A percentile compares a stretch with the other conserved stretches of the same genome.
phyloP scores from a whole-genome alignment of 495 filamentous ascomycete genomes.

The Ascodesmis nigricans region DNA sequence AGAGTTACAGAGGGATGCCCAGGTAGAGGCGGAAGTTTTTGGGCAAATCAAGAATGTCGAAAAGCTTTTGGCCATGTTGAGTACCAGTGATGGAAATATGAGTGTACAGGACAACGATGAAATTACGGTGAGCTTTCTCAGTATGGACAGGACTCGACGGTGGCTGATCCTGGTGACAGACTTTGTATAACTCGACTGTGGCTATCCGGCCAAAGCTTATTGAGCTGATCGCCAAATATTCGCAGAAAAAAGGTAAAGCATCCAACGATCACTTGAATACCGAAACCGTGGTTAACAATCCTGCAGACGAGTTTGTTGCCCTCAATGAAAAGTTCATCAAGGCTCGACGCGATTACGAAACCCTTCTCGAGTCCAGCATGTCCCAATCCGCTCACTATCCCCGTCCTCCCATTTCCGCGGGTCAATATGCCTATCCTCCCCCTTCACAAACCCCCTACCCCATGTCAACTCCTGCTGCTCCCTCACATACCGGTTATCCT shows the following conservation, averaged over 20 bases:
- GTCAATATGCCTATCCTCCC: slow-evolving; percentile 36
- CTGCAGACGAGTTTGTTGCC: slow-evolving; percentile 81
- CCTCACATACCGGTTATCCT: slow-evolving; percentile 28
- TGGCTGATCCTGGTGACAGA: slow-evolving; percentile 25
- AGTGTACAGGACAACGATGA: slow-evolving; percentile 79
- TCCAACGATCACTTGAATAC: slow-evolving; percentile 1
- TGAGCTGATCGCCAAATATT: slow-evolving; percentile 96
- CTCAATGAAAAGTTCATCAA: slow-evolving; percentile 99
- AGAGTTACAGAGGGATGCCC: slow-evolving; percentile 82
- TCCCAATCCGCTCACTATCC: slow-evolving; percentile 59
- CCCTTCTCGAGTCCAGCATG: slow-evolving; percentile 89
- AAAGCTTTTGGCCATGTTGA: slow-evolving; percentile 79
- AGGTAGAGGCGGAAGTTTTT: slow-evolving; percentile 96
- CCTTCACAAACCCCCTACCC: slow-evolving; percentile 21
- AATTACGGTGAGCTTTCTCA: slow-evolving; percentile 51
- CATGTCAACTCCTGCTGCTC: slow-evolving; percentile 24
- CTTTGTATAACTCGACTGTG: slow-evolving; percentile 77
- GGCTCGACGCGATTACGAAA: slow-evolving; percentile 85
- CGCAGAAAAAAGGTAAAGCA: slow-evolving; percentile 78
- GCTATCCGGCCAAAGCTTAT: slow-evolving; percentile 93
- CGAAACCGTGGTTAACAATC: too few relatives aligned
- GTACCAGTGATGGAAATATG: slow-evolving; percentile 76
- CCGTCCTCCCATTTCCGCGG: slow-evolving; percentile 32
- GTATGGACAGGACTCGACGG: not conserved
- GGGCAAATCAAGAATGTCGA: slow-evolving; percentile 97